Evolutionary conservation across 148 eudicot species (phyloP), one percentile per base, ranked within the genome.

Genomic region (Fagopyrum esculentum): DNA sequence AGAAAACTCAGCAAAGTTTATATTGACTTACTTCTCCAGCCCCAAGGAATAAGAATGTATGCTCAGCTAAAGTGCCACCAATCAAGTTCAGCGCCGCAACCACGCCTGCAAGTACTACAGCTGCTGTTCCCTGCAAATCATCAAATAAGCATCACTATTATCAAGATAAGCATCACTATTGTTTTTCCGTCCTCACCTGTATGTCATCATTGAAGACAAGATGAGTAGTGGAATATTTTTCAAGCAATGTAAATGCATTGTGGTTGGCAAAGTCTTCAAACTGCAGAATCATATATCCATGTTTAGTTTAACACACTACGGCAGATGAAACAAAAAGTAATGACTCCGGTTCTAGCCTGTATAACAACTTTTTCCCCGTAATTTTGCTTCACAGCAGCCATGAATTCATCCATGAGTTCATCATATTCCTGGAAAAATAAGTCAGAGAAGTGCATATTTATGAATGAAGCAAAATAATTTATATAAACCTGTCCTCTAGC

Each of bases 261-360:
- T 94, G 98, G 84, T 94, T 94, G 71, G 98, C 97, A 77, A 94
- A 94, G 81, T 94, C 98, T 78, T 94, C 98, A 84, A 89, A 94
- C 97, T 94, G 85, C 68, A 69, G 54, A 40, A 15, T 48, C 9
- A 13, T 49, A 69, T 49, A 69, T 30, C 45, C 7, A 44, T 9
- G 12, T 52, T n/a, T 46, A 46, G 40, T 69, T 35, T 13, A 45
- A 45, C 12, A 46, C 15, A 11, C 40, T 29, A 26, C 5, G 13
- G 17, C 26, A 40, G 15, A 26, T 46, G 71, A 63, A 30, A 6
- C 10, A 61, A 63, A 15, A 43, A 29, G 16, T 29, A 10, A 19
- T 35, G 46, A 16, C 19, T 35, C 40, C 40, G 71, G 19, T 4
- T 1, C 46, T 55, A 75, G 91, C 98, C 96, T 93, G 97, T 78